phyloP scores from a whole-genome alignment of 805 yeast genomes.

The Kregervanrija pseudodelftensis region DNA sequence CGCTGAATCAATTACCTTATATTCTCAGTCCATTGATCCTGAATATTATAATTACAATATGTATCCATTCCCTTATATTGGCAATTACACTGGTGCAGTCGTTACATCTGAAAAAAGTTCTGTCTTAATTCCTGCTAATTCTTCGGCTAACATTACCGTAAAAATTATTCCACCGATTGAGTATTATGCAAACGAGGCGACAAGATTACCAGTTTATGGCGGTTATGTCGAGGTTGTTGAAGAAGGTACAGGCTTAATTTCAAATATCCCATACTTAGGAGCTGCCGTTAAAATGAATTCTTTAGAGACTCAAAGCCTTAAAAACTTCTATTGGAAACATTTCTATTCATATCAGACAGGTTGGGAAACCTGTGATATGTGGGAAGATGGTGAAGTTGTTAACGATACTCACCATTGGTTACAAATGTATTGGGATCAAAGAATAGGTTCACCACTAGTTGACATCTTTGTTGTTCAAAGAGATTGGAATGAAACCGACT shows the following conservation, averaged over 20 bases:
- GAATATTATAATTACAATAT: slow-evolving; percentile 1
- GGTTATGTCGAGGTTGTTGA: slow-evolving; percentile 4
- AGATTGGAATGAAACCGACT: slow-evolving; percentile 7
- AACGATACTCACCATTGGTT: slow-evolving; percentile 3
- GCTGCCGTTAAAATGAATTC: background rate
- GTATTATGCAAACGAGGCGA: background rate
- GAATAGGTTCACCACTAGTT: slow-evolving; percentile 5
- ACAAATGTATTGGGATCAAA: slow-evolving; percentile 3
- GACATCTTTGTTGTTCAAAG: slow-evolving; percentile 5
- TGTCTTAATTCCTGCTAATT: background rate
- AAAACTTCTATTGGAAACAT: slow-evolving; percentile 6
- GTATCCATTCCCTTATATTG: slow-evolving; percentile 3
- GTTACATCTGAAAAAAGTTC: background rate
- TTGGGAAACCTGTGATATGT: slow-evolving; percentile 1
- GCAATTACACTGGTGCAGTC: background rate
- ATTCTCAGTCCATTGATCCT: slow-evolving; percentile 1
- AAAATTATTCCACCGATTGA: slow-evolving; percentile 1
- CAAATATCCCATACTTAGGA: slow-evolving; percentile 6
- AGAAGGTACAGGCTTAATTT: background rate
- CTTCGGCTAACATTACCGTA: slow-evolving; percentile 1
- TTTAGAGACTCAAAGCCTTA: slow-evolving; percentile 1
- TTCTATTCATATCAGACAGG: background rate
- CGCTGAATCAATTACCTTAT: slow-evolving; percentile 3
- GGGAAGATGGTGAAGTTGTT: slow-evolving; percentile 3
- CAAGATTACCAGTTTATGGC: slow-evolving; percentile 7